Base-by-base conservation (phyloP, 2,329 filamentous ascomycete genomes). In the Penicillium vulpinum region DNA sequence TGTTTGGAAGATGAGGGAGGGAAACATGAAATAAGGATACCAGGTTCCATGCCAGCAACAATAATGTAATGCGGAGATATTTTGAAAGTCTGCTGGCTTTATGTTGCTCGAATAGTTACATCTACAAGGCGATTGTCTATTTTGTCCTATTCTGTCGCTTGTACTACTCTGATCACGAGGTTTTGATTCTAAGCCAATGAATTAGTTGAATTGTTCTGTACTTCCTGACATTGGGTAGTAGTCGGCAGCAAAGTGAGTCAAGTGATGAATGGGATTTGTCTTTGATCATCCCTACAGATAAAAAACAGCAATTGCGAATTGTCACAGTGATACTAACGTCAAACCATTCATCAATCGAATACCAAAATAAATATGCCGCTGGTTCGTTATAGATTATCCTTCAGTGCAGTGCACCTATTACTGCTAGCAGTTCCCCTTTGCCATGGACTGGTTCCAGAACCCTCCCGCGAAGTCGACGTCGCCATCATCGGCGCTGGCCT, bases 401-500 rank as follows among this genome's bases (percentile, higher is more conserved):
- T 15, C 16, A 7, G 13, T 18, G 28, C 15, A 10, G 26, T 49
- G 11, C 18, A 24, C 10, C 13, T 41, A 16, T 24, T 49, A 2
- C 3, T 39, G 2, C 4, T 40, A 4, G 10, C 18, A 24, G 11
- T 43, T 1, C 18, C 28, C 11, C 18, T 33, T 15, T 40, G 18
- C 35, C 44, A 40, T 10, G 48, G 18, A 43, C 38, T 33, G 2
- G 16, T 24, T 13, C 15, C 48, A 43, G 15, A 33, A 2, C 16
- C 28, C 10, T 13, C 15, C 11, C 18, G 18, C 2, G 11, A 50
- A 28, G 45, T 54, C 13, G 52, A 54, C 6, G 45, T 54, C 21
- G 52, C 38, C 31, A 50, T 54, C 15, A 50, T 54, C 13, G 52
- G 52, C 4, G 52, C 36, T 21, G 45, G 52, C 5, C 36, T 54